Percentiles rank a stretch among this genome's conserved stretches.
Conservation (phyloP, 306 rosid genomes). For the Quercus gilva region DNA sequence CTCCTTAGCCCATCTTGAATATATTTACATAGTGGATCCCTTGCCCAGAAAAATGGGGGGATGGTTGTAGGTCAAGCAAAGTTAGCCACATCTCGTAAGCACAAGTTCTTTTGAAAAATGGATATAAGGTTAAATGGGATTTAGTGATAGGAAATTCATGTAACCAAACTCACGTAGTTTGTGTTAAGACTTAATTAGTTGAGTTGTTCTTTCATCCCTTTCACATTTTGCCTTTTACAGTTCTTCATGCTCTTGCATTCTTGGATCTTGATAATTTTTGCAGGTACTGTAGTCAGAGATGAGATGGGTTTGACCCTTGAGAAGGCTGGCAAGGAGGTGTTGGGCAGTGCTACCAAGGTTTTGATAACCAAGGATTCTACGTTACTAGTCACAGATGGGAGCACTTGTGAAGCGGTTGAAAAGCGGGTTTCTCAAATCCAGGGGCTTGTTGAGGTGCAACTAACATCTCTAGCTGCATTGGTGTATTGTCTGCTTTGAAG, state of each 20-base stretch:
- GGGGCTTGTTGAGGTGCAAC: slow-evolving; percentile 66
- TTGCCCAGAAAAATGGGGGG: not conserved
- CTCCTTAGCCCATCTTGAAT: not conserved
- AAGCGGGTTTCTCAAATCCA: slow-evolving; percentile 66
- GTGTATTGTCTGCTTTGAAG: slow-evolving; percentile 7
- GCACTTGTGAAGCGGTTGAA: slow-evolving; percentile 58
- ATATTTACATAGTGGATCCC: not conserved
- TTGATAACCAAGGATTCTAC: slow-evolving; percentile 81
- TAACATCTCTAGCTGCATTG: slow-evolving; percentile 13
- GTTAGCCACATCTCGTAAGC: not conserved
- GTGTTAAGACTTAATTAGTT: not conserved
- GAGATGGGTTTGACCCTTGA: slow-evolving; percentile 77
- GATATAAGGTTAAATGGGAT: not conserved
- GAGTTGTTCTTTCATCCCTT: not conserved
- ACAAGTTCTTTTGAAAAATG: not conserved
- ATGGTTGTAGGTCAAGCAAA: not conserved
- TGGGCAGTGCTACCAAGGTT: slow-evolving; percentile 72
- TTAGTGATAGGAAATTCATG: not conserved
- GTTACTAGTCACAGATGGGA: slow-evolving; percentile 77
- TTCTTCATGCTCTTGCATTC: slow-evolving; percentile 16
- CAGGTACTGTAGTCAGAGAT: slow-evolving; percentile 87
- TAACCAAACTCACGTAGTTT: not conserved
- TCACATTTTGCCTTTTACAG: not conserved
- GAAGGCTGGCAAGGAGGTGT: slow-evolving; percentile 50
- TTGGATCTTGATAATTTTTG: slow-evolving; percentile 15